Conservation (phyloP, 1,139 yeast genomes). For the Scheffersomyces insectosa region DNA sequence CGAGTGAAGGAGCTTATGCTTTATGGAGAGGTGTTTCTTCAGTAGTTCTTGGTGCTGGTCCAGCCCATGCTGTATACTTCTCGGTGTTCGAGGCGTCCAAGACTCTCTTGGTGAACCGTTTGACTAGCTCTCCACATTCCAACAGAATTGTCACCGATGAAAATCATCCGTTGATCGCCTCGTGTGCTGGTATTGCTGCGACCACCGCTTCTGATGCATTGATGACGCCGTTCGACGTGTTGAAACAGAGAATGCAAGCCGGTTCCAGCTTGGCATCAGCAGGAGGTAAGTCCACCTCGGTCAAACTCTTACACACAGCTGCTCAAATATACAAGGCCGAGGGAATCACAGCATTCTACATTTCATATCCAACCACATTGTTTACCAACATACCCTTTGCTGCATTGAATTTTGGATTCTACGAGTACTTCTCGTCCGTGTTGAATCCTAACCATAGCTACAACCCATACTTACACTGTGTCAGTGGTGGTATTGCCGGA, state of each 20-base stretch:
- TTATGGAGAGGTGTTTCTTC: slow-evolving; percentile 95
- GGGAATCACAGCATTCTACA: slow-evolving; percentile 82
- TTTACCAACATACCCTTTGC: slow-evolving; percentile 95
- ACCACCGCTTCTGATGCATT: slow-evolving; percentile 91
- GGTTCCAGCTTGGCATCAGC: neutral
- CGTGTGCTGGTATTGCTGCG: slow-evolving; percentile 90
- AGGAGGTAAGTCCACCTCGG: slow-evolving; percentile 14
- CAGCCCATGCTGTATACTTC: slow-evolving; percentile 97
- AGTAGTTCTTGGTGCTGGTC: slow-evolving; percentile 97
- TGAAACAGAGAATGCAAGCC: slow-evolving; percentile 71
- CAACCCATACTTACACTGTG: slow-evolving; percentile 90
- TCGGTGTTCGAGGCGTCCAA: slow-evolving; percentile 92
- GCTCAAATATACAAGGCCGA: slow-evolving; percentile 62
- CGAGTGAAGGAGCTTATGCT: slow-evolving; percentile 88
- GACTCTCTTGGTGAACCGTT: slow-evolving; percentile 49
- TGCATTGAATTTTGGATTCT: slow-evolving; percentile 90
- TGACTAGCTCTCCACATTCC: slow-evolving; percentile 32
- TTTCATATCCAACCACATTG: slow-evolving; percentile 93
- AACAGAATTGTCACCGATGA: slow-evolving; percentile 55
- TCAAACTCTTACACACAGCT: slow-evolving; percentile 39
- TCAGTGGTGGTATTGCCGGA: slow-evolving; percentile 94
- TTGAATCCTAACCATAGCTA: slow-evolving; percentile 78
- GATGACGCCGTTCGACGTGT: slow-evolving; percentile 97
- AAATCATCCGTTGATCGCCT: slow-evolving; percentile 80
- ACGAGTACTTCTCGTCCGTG: slow-evolving; percentile 76